Conservation (phyloP, 257 asterid species). For the Datura wrightii region DNA sequence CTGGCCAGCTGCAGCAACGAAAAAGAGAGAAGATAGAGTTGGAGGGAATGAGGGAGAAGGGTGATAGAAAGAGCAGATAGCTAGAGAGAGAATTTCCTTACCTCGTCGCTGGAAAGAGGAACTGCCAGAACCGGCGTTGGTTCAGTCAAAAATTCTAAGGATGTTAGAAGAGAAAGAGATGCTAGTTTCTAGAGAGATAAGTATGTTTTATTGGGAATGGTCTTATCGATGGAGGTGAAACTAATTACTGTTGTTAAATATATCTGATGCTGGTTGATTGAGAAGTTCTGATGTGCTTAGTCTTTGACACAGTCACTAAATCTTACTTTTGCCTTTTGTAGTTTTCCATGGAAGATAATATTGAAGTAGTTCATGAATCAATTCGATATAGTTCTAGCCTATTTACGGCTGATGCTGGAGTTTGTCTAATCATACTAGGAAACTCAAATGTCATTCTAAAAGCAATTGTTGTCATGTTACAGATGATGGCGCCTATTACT, state of each 20-base stretch:
- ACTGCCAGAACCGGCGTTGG: no score
- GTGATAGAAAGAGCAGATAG: no score
- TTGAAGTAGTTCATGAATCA: background rate
- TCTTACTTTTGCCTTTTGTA: background rate
- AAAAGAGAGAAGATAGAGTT: no score
- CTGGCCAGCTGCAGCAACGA: no score
- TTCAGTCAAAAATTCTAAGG: no score
- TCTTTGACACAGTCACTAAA: conserved; percentile 5
- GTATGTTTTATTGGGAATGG: background rate
- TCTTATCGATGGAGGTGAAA: background rate
- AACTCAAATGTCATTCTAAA: background rate
- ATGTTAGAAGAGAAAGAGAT: no score
- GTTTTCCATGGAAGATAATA: background rate
- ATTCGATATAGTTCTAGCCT: background rate
- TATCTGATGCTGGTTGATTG: conserved; percentile 13
- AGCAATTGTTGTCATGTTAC: conserved; percentile 29
- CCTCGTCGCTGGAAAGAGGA: no score
- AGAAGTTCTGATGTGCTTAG: background rate
- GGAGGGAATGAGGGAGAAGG: no score
- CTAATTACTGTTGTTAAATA: background rate
- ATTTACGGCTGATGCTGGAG: background rate
- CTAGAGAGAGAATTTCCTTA: no score
- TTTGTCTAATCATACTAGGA: background rate
- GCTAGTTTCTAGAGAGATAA: no score
- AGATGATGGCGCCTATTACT: conserved; percentile 93